phyloP scores from a whole-genome alignment of 352 stramenopile genomes.

The Phytophthora lateralis region DNA sequence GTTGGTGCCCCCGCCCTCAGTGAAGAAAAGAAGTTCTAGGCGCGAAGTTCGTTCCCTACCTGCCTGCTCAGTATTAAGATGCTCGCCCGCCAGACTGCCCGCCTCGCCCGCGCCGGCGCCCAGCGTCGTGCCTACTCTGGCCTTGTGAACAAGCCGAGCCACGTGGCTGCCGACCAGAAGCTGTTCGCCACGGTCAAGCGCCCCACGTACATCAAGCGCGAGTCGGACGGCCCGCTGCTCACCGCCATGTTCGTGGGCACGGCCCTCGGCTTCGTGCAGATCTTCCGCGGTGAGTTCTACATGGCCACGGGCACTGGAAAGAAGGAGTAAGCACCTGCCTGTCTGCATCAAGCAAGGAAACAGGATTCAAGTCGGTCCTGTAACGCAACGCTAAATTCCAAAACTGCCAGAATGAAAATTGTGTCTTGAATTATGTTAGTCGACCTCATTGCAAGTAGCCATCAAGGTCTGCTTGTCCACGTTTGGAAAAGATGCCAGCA shows the following conservation, averaged over 20 bases:
- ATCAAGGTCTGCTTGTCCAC: too few species aligned
- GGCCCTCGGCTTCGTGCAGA: conserved; percentile 63
- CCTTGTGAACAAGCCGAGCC: conserved; percentile 77
- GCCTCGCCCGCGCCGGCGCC: conserved; percentile 30
- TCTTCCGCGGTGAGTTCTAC: conserved; percentile 64
- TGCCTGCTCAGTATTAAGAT: conserved; percentile 35
- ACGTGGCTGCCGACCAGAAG: conserved; percentile 64
- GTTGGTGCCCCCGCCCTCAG: conserved; percentile 22
- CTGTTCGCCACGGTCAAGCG: conserved; percentile 66
- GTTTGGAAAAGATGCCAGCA: too few species aligned
- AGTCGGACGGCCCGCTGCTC: conserved; percentile 56
- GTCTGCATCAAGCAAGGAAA: neutral
- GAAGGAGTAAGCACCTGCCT: conserved; percentile 57
- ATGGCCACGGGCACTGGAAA: conserved; percentile 75
- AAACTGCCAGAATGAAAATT: conserved; percentile 9
- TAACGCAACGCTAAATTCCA: conserved; percentile 4
- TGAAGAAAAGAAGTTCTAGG: conserved; percentile 35
- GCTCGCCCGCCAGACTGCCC: conserved; percentile 60
- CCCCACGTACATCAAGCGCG: conserved; percentile 71
- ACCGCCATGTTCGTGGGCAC: conserved; percentile 45
- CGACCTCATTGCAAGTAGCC: too few species aligned
- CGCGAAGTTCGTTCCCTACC: conserved; percentile 23
- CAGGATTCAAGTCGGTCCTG: neutral
- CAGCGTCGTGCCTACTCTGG: conserved; percentile 55
- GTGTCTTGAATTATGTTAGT: too few species aligned